A percentile compares a stretch with the other conserved stretches of the same genome.
phyloP scores from a whole-genome alignment of 2,329 filamentous ascomycete species.

The Chrysosporium keratinophilum region DNA sequence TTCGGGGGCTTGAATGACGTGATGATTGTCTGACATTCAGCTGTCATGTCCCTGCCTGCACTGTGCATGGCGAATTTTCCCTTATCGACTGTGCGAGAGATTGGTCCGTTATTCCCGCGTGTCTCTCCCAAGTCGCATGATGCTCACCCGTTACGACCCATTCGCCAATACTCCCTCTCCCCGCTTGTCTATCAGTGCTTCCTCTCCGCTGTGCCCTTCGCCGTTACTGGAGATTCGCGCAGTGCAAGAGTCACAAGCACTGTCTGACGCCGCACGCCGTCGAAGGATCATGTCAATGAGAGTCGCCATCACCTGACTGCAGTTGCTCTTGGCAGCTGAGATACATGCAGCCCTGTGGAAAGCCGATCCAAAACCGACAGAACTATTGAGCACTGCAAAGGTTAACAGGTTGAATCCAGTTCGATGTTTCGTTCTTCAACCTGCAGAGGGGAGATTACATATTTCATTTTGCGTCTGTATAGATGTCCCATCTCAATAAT shows the following conservation, averaged over 20 bases:
- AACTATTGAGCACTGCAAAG: neutral
- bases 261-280: neutral
- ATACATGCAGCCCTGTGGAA: neutral
- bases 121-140: constrained; percentile 5
- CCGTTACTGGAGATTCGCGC: neutral
- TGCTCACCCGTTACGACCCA: neutral
- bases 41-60: neutral
- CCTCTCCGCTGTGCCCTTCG: neutral
- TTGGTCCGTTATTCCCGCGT: neutral
- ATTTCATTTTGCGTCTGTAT: neutral
- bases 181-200: neutral
- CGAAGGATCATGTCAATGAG: neutral
- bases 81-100: neutral
- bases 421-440: constrained; percentile 1
- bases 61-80: neutral
- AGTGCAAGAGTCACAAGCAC: constrained; percentile 4
- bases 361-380: neutral
- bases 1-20: neutral
- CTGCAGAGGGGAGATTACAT: neutral
- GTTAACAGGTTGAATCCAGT: neutral
- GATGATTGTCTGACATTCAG: neutral
- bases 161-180: neutral
- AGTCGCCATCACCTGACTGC: constrained; percentile 5
- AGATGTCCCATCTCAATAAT: neutral
- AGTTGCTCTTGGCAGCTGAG: constrained; percentile 9